Evolutionary conservation across 352 stramenopile genomes (phyloP), one percentile per base, ranked within the genome.

Genomic region (Phytophthora fragariae): DNA sequence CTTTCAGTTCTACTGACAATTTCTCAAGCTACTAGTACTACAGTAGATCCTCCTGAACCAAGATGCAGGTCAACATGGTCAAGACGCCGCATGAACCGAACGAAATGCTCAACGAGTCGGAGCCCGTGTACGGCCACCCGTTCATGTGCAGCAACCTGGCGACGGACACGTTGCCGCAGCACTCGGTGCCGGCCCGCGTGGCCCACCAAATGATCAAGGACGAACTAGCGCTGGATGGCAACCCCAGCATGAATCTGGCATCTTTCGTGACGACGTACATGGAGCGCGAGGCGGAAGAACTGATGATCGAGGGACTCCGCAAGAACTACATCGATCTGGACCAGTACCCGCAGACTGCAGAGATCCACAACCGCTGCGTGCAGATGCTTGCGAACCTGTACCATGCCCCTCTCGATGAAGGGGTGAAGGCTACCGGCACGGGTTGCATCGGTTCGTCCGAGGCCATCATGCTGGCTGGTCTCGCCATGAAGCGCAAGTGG

Each of bases 321-420:
- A 94, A 97, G 72, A 98, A 98, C 81, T 92, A 96, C 67, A 96
- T 97, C 56, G 92, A 98, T 70, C 78, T 94, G 59, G 90, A 94
- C 67, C 90, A 97, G 70, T 98, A 98, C 69, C 92, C 92, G 41
- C 87, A 96, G 66, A 95, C 85, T 5, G 89, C 89, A 15, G 85
- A 97, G 68, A 94, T 98, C 70, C 91, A 97, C 83, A 94, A 98
- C 80, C 88, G 85, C 33, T 96, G 90, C 73, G 92, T 98, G 35
- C 88, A 94, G 72, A 97, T 97, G 73, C 88, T 98, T 57, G 90
- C 88, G 1, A 92, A 96, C 61, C 69, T 98, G 29, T 97, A 92
- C 79, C 76, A 97, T 66, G 86, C 89, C 52, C 88, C 91, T 58
- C 69, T 88, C 14, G 70, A 58, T 12, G 19, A 70, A 39, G 73